A percentile compares a stretch with the other conserved stretches of the same genome.
phyloP scores from a whole-genome alignment of 495 filamentous ascomycete genomes.

The Darksidea phi region DNA sequence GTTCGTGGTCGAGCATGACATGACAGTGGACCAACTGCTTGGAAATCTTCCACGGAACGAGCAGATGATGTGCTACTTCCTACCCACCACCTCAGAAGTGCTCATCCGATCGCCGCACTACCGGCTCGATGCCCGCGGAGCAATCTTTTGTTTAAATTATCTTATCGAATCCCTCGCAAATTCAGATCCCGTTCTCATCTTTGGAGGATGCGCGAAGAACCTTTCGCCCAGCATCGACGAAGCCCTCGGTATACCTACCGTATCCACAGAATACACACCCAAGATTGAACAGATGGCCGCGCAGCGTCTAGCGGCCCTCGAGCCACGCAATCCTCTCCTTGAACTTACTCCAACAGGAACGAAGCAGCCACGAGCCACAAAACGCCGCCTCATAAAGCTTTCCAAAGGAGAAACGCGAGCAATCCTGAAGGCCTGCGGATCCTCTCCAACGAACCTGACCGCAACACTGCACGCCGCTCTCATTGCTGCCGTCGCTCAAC shows the following conservation, averaged over 20 bases:
- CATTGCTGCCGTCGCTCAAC: neutral
- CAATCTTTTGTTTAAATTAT: constrained; percentile 4
- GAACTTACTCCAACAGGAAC: constrained; percentile 2
- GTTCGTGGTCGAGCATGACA: neutral
- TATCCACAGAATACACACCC: neutral
- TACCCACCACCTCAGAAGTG: constrained; percentile 2
- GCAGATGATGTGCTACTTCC: constrained; percentile 11
- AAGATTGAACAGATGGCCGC: neutral
- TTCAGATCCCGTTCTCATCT: neutral
- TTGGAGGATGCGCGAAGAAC: constrained; percentile 11
- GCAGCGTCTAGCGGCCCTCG: neutral
- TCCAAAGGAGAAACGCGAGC: neutral
- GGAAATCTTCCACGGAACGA: constrained; percentile 4
- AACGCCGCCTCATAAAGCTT: neutral
- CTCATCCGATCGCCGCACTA: constrained; percentile 8
- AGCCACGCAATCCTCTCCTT: neutral
- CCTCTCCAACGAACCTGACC: neutral
- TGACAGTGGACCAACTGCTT: neutral
- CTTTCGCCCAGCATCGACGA: constrained; percentile 7
- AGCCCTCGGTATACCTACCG: neutral
- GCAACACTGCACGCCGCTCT: constrained; percentile 3
- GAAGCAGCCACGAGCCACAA: neutral
- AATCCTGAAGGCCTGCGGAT: neutral
- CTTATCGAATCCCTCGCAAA: constrained; percentile 4
- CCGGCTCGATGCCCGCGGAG: constrained; percentile 5